Evolutionary conservation across 2,329 filamentous ascomycete species (phyloP), one percentile per base, ranked within the genome.

Genomic region (Corinectria fuckeliana): DNA sequence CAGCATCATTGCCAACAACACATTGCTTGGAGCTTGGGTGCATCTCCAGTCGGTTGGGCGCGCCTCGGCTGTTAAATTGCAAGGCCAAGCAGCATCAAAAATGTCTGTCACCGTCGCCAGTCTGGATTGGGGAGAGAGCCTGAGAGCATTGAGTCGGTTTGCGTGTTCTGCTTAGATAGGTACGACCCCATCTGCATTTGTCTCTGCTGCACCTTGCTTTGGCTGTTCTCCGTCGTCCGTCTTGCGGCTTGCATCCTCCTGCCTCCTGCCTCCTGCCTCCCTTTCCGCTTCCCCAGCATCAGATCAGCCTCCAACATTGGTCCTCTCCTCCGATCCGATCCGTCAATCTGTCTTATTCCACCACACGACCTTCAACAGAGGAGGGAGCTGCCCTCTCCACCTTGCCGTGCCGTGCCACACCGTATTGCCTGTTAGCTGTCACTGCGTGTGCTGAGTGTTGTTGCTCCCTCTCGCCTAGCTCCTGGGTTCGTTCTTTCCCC

Each of bases 21-120:
- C n/a, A n/a, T n/a, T 20, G 25, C 50, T 36, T 14, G 50, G 26
- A 49, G 48, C 47, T 32, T 38, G 42, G 42, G 53, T 50, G 30
- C 57, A 48, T 41, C 26, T 48, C 41, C 39, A 51, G 34, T 54
- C 25, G 42, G 42, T 49, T 54, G 50, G 52, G 58, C 47, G 32
- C 20, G 50, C 32, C 16, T 56, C 25, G 42, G 44, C 32, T 60
- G 54, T 56, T 48, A 56, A 60, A 50, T 56, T 60, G 38, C 55
- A 53, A 58, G 49, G 28, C 48, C 41, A 51, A 58, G 20, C 36
- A 32, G 34, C 41, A 47, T 57, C 54, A 57, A 34, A 28, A n/a
- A n/a, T n/a, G n/a, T n/a, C n/a, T n/a, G n/a, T n/a, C n/a, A n/a
- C n/a, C 18, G 48, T 41, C 34, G 41, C 47, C 49, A 28, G 41